These are phyloP conservation scores for Tremella yokohamensis DNA, from an alignment of 768 basidiomycete genomes.

Conservation along the genomic window DNA sequence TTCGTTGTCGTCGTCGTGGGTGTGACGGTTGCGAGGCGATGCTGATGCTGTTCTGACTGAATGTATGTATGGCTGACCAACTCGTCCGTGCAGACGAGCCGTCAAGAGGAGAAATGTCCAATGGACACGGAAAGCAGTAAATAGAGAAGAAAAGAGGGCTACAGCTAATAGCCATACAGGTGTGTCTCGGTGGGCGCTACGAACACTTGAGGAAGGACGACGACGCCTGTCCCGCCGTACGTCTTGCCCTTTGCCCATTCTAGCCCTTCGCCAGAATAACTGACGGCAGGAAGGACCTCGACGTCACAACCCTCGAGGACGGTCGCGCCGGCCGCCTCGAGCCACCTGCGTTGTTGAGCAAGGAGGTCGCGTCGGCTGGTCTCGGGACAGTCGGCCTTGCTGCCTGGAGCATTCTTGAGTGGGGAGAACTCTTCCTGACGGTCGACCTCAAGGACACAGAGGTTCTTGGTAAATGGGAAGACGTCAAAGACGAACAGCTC, in stretches of 20 bases:
- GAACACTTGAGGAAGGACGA: too few relatives aligned
- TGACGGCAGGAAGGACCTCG: conserved; percentile 82
- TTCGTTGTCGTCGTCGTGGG: too few relatives aligned
- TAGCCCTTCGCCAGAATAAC: conserved; percentile 89
- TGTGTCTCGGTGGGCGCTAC: too few relatives aligned
- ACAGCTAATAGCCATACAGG: too few relatives aligned
- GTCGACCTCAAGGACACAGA: conserved; percentile 79
- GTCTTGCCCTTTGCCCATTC: conserved; percentile 71
- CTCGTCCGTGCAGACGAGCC: too few relatives aligned
- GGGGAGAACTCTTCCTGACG: conserved; percentile 91
- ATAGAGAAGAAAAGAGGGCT: too few relatives aligned
- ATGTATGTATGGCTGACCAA: too few relatives aligned
- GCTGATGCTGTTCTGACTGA: too few relatives aligned
- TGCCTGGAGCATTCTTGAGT: conserved; percentile 93
- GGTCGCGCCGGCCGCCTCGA: conserved; percentile 71
- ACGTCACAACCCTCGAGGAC: conserved; percentile 75
- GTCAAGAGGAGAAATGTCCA: too few relatives aligned
- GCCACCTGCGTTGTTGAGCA: conserved; percentile 78
- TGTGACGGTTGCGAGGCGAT: too few relatives aligned
- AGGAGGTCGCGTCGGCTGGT: conserved; percentile 87
- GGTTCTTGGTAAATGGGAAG: conserved; percentile 72
- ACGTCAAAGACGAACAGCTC: conserved; percentile 99
- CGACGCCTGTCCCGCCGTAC: conserved; percentile 68
- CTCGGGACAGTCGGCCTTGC: conserved; percentile 80
- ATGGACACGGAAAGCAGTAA: too few relatives aligned